Conservation (phyloP, 2,329 filamentous ascomycete genomes). For the Fusarium sp. region DNA sequence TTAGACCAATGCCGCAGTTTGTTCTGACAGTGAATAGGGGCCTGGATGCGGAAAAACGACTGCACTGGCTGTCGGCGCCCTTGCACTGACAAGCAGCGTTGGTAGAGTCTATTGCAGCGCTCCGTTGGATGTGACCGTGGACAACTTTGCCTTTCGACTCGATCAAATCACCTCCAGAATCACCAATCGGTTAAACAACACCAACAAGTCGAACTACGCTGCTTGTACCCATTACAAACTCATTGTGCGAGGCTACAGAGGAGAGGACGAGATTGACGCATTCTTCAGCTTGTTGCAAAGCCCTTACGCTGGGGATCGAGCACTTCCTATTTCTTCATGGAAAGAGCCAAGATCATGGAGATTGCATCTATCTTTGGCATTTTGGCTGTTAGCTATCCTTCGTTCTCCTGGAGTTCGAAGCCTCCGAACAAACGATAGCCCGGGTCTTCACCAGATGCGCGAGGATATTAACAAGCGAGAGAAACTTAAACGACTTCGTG, state of each 20-base stretch:
- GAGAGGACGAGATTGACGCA: background rate
- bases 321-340: background rate
- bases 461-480: background rate
- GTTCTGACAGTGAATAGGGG: background rate
- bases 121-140: background rate
- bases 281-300: background rate
- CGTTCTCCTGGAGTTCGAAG: background rate
- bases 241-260: slow-evolving; percentile 7
- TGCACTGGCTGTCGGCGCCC: background rate
- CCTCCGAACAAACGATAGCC: slow-evolving; percentile 7
- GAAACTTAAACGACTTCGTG: background rate
- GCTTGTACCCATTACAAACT: background rate
- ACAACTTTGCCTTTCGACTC: slow-evolving; percentile 12
- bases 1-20: background rate
- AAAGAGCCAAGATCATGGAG: slow-evolving; percentile 17
- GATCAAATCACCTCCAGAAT: background rate
- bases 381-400: slow-evolving; percentile 25
- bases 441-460: slow-evolving; percentile 1
- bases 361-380: slow-evolving; percentile 15
- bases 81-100: slow-evolving; percentile 17
- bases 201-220: fast-evolving
- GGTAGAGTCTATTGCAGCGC: slow-evolving; percentile 16
- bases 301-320: background rate
- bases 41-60: slow-evolving; percentile 34
- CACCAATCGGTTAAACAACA: background rate